A percentile compares a stretch with the other conserved stretches of the same genome.
Evolutionary conservation across 169 alveolate genomes (phyloP).

Genomic region (Cryptosporidium tyzzeri): DNA sequence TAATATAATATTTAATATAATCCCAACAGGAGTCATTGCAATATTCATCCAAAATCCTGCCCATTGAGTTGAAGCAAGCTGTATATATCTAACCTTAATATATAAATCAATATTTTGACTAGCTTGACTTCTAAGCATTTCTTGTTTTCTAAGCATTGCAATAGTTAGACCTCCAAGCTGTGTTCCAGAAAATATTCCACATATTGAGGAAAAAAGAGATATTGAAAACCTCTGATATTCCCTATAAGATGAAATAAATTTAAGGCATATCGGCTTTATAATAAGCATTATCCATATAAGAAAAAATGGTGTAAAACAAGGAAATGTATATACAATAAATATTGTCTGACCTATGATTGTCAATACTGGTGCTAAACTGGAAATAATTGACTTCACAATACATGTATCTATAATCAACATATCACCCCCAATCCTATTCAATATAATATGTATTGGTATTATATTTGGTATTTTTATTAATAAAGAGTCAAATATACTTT

Average conservation of each 20-base stretch:
- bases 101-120: slow-evolving; percentile 10
- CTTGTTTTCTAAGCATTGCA: slow-evolving; percentile 29
- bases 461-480: background rate
- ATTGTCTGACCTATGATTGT: slow-evolving; percentile 14
- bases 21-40: slow-evolving; percentile 56
- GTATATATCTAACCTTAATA: slow-evolving; percentile 34
- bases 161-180: slow-evolving; percentile 30
- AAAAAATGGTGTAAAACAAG: slow-evolving; percentile 14
- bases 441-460: slow-evolving; percentile 22
- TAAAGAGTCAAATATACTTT: background rate
- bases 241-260: slow-evolving; percentile 40
- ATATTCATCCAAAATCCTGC: slow-evolving; percentile 74
- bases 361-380: slow-evolving; percentile 34
- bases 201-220: slow-evolving; percentile 33
- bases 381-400: slow-evolving; percentile 54
- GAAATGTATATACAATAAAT: slow-evolving; percentile 20
- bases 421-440: slow-evolving; percentile 63
- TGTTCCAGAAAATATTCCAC: slow-evolving; percentile 46
- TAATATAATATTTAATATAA: slow-evolving; percentile 22
- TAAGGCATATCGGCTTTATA: slow-evolving; percentile 28
- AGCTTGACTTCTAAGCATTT: slow-evolving; percentile 24
- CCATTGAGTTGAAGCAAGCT: slow-evolving; percentile 68
- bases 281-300: slow-evolving; percentile 25
- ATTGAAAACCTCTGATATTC: slow-evolving; percentile 61
- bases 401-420: slow-evolving; percentile 56